A percentile compares a stretch with the other conserved stretches of the same genome.
phyloP scores from a whole-genome alignment of 345 rosid genomes.

The Physaria fendleri region DNA sequence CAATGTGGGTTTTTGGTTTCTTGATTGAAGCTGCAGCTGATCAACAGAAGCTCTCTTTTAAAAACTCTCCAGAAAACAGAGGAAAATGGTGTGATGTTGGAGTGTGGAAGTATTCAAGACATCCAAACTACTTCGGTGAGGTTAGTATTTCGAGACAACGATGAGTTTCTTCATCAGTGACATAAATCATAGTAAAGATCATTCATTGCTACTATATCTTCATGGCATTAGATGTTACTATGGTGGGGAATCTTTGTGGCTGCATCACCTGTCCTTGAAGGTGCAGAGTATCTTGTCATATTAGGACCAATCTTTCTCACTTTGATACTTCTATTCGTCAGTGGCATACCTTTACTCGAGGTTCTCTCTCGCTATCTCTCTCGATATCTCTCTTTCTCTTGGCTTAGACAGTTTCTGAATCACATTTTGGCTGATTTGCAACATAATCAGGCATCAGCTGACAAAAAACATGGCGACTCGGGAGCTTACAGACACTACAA shows the following conservation, averaged over 20 bases:
- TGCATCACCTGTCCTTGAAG: slow-evolving; percentile 60
- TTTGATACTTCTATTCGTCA: slow-evolving; percentile 66
- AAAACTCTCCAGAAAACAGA: slow-evolving; percentile 71
- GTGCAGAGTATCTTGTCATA: slow-evolving; percentile 82
- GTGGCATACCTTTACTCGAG: slow-evolving; percentile 94
- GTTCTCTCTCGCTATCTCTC: slow-evolving; percentile 30
- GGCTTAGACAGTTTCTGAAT: not conserved
- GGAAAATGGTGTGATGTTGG: slow-evolving; percentile 90
- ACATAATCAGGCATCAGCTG: slow-evolving; percentile 62
- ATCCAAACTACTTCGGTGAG: slow-evolving; percentile 94
- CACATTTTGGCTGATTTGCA: not conserved
- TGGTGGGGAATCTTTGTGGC: slow-evolving; percentile 95
- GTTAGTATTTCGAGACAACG: slow-evolving; percentile 25
- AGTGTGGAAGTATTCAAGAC: slow-evolving; percentile 74
- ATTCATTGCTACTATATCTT: not conserved
- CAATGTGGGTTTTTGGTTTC: slow-evolving; percentile 64
- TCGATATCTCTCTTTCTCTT: no score
- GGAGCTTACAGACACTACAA: slow-evolving; percentile 64
- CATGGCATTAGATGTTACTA: slow-evolving; percentile 48
- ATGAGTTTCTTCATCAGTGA: not conserved
- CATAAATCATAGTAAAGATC: not conserved
- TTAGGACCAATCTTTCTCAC: slow-evolving; percentile 82
- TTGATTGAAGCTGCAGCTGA: slow-evolving; percentile 71
- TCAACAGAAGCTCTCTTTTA: slow-evolving; percentile 78
- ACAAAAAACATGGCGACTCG: slow-evolving; percentile 62